These are phyloP conservation scores for Leccinum subfulvum DNA, from an alignment of 1,284 basidiomycete species.

Conservation along the genomic window DNA sequence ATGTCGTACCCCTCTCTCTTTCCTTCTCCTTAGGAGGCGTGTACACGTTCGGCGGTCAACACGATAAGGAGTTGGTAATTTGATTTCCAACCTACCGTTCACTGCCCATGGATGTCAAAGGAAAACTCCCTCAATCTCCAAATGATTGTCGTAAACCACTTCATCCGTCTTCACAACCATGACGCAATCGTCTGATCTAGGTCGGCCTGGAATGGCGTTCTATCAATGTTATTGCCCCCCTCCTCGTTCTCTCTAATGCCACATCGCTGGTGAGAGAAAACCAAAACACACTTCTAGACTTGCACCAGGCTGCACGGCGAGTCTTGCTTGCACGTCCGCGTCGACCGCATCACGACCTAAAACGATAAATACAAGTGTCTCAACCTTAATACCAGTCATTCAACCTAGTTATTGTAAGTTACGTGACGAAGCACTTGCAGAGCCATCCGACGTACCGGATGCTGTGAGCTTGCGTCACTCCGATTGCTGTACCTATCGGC, in stretches of 20 bases:
- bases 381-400: background rate
- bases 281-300: background rate
- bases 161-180: constrained; percentile 16
- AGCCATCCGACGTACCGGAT: constrained; percentile 2
- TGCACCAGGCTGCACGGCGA: background rate
- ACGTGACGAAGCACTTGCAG: background rate
- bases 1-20: background rate
- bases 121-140: constrained; percentile 17
- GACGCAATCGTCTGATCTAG: constrained; percentile 8
- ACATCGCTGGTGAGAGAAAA: constrained; percentile 15
- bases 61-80: constrained; percentile 11
- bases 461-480: background rate
- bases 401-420: background rate
- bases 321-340: constrained; percentile 1
- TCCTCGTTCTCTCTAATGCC: constrained; percentile 12
- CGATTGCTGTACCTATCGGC: background rate
- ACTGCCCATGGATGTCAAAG: background rate
- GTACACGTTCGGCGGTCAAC: constrained; percentile 4
- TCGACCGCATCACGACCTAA: background rate
- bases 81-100: constrained; percentile 10
- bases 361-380: background rate
- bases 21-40: background rate
- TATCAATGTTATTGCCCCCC: background rate
- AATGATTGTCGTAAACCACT: constrained; percentile 23
- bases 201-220: background rate